phyloP scores from a whole-genome alignment of 169 alveolate species.

The Fabrea salina region DNA sequence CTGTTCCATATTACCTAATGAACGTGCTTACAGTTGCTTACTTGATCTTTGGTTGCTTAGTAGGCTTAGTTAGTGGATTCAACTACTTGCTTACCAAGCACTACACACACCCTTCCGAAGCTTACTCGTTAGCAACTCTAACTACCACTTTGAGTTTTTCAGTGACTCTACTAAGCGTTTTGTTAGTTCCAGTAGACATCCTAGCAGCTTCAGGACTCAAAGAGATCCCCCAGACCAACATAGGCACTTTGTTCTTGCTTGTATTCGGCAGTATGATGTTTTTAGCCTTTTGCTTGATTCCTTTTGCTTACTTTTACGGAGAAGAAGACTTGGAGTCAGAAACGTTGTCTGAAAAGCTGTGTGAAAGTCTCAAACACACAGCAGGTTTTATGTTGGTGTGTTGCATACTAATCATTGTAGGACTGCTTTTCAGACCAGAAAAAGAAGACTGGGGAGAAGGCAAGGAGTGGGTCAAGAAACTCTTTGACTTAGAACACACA shows the following conservation, averaged over 20 bases:
- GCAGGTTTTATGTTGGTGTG: slow-evolving; percentile 8
- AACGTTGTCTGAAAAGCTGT: not conserved
- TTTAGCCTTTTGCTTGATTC: slow-evolving; percentile 43
- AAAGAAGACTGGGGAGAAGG: slow-evolving; percentile 27
- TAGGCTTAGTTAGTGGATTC: not conserved
- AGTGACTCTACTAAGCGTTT: slow-evolving; percentile 26
- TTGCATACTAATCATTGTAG: slow-evolving; percentile 7
- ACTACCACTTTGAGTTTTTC: slow-evolving; percentile 33
- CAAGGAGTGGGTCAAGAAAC: slow-evolving; percentile 1
- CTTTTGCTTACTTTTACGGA: slow-evolving; percentile 59
- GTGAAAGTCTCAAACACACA: slow-evolving; percentile 17
- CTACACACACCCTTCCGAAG: slow-evolving; percentile 49
- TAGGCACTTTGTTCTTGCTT: not conserved
- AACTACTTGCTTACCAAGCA: slow-evolving; percentile 38
- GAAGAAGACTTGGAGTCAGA: slow-evolving; percentile 50
- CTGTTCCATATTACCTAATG: not conserved
- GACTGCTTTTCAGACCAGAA: slow-evolving; percentile 27
- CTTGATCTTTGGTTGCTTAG: not conserved
- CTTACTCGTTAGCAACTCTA: slow-evolving; percentile 15
- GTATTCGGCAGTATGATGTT: slow-evolving; percentile 27
- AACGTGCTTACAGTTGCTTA: not conserved
- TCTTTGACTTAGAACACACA: slow-evolving; percentile 28
- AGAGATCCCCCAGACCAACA: not conserved
- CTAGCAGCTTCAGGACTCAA: slow-evolving; percentile 27
- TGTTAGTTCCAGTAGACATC: slow-evolving; percentile 57